Evolutionary conservation across 1,139 yeast genomes (phyloP), one percentile per base, ranked within the genome.

Genomic region (Pichia sp.): DNA sequence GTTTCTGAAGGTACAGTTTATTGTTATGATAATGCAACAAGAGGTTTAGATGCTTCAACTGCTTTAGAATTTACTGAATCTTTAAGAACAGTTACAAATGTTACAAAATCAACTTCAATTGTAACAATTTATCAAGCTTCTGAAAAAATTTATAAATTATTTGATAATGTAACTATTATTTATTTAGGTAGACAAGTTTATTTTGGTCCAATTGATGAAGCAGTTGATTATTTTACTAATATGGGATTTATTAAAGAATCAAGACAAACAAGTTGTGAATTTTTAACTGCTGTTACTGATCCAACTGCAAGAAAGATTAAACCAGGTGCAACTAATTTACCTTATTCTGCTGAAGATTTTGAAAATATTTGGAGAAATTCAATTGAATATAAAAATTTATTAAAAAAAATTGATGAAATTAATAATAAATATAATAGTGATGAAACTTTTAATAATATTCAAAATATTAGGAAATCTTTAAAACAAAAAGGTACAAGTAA

Each of bases 111-210:
- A 11, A 75, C 90, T 32, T 79, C 88, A 1, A 69, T 85, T 43
- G 84, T 86, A 55, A 88, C 95, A 27, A 81, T 86, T 51, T 86
- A 86, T 66, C 95, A 86, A 69, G 86, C 89, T 57, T 81, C 87
- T 32, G 88, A 84, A 68, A 85, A 79, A 61, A 85, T 86, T 56
- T 86, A 85, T 62, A 79, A 83, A 50, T 66, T 81, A 51, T 86
- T 86, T 60, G 90, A 86, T 66, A 81, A 82, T 54, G 94, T 83
- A n/a, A 70, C 79, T 39, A 81, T 87, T 26, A 68, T 87, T 39
- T 85, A 86, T 62, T 83, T 79, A 55, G 95, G 95, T 47, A 76
- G 82, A 59, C 94, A 86, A 66, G 81, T 87, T 50, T 87, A 64
- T 67, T 86, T 73, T 60, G 96, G 96, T 53, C 75, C 76, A 40